Evolutionary conservation across 495 filamentous ascomycete species (phyloP), one percentile per base, ranked within the genome.

Genomic region (Penicillium ochrochloron): DNA sequence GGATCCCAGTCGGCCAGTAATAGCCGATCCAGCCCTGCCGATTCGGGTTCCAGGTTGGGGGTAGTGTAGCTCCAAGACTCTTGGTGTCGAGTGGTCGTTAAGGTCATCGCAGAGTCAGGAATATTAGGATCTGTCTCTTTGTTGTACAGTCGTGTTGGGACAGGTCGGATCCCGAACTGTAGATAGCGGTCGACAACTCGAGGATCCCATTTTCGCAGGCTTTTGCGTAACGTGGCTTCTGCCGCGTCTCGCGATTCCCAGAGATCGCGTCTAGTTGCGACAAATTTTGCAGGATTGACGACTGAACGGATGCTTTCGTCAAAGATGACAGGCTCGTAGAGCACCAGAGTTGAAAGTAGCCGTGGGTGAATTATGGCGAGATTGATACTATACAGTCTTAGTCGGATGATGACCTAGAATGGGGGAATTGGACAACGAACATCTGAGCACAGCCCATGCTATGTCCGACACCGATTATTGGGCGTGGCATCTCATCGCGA

Each of bases 401-500:
- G 58, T 12, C 12, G 41, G 5, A n/a, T 46, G 3, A 11, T 46
- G n/a, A 46, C 6, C n/a, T 11, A 23, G 19, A 7, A 11, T 10
- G 19, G 10, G 19, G n/a, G 19, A 7, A 19, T 9, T 10, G 19
- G 10, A 14, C 5, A 19, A 60, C 73, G 19, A 37, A 77, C 65
- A 92, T 79, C 55, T 87, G 81, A 62, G 82, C 82, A 57, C 80
- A 89, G 66, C 92, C 92, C 83, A 91, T 90, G 68, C 88, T 92
- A 77, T 96, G 92, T 17, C 86, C 92, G 1, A 96, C 71, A 19
- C 91, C 92, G 58, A 94, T 75, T 10, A 95, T 71, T 1, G 92
- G 92, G 5, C 89, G 86, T 4, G 88, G 85, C 86, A 96, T 92
- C 54, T 88, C 67, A 3, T 76, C 69, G 21, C 89, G 88, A 74